phyloP scores from a whole-genome alignment of 768 basidiomycete species.

The Auriscalpium microsporum region DNA sequence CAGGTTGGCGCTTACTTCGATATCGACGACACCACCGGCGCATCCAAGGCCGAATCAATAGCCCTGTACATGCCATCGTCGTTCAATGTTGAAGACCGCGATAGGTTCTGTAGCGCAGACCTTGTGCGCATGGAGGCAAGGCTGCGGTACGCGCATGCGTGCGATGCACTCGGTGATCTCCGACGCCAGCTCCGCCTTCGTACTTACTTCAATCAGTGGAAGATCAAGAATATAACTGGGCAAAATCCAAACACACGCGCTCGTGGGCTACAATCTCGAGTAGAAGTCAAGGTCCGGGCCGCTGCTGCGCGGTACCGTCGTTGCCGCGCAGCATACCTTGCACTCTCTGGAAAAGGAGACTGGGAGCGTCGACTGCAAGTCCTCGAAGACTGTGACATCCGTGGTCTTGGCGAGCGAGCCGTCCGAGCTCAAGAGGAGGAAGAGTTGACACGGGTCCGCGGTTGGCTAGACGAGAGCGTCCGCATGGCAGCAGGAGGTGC shows the following conservation, averaged over 20 bases:
- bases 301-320: not conserved
- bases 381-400: not conserved
- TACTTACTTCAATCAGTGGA: not conserved
- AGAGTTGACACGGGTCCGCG: too few species aligned
- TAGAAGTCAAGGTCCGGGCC: not conserved
- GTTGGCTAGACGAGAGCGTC: too few species aligned
- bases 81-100: not conserved
- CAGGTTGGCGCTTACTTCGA: not conserved
- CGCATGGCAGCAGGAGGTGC: too few species aligned
- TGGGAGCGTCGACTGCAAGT: not conserved
- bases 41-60: not conserved
- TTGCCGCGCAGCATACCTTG: not conserved
- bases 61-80: not conserved
- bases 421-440: not conserved
- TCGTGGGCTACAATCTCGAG: not conserved
- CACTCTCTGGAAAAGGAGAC: not conserved
- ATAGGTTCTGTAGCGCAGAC: not conserved
- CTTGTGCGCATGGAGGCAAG: not conserved
- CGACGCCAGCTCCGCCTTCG: not conserved
- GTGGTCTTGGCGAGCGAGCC: not conserved
- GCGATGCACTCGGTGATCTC: not conserved
- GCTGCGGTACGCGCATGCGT: not conserved
- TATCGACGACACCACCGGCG: not conserved
- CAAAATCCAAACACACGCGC: not conserved
- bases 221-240: not conserved